phyloP scores from a whole-genome alignment of 2,329 filamentous ascomycete species.

The Botryosphaeria agaves region DNA sequence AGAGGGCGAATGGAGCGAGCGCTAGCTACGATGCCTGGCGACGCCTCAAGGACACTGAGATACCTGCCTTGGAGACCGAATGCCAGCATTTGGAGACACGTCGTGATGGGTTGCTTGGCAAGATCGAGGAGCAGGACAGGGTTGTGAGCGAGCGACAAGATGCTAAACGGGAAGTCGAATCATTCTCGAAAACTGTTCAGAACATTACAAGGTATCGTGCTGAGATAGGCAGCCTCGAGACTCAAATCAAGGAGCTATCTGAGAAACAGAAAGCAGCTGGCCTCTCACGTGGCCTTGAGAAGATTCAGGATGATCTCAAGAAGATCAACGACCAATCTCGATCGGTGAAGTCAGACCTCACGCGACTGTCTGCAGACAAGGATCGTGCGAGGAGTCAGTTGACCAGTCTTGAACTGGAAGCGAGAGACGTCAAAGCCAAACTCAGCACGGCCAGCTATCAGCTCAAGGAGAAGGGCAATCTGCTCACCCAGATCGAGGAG shows the following conservation, averaged over 20 bases:
- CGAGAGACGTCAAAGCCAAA: conserved; percentile 56
- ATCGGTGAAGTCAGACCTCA: conserved; percentile 42
- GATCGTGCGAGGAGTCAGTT: conserved; percentile 55
- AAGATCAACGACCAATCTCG: conserved; percentile 50
- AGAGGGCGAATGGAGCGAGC: conserved; percentile 42
- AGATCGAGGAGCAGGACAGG: conserved; percentile 47
- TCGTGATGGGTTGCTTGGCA: conserved; percentile 18
- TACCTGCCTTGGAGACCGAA: conserved; percentile 51
- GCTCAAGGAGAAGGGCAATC: conserved; percentile 61
- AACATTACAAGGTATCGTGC: conserved; percentile 55
- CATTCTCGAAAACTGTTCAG: conserved; percentile 56
- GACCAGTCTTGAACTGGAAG: conserved; percentile 56
- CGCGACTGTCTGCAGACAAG: conserved; percentile 49
- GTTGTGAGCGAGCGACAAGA: conserved; percentile 43
- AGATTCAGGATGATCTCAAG: conserved; percentile 65
- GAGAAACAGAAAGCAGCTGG: conserved; percentile 56
- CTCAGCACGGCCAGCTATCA: conserved; percentile 54
- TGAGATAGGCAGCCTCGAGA: conserved; percentile 54
- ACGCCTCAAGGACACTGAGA: conserved; percentile 47
- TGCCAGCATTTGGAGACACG: conserved; percentile 31
- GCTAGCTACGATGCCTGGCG: conserved; percentile 58
- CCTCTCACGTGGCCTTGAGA: conserved; percentile 53
- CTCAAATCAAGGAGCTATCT: conserved; percentile 57
- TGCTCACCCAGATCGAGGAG: conserved; percentile 55
- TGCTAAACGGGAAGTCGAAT: conserved; percentile 56